Evolutionary conservation across 106 monocot species (phyloP), one percentile per base, ranked within the genome.

Genomic region (Platanthera guangdongensis): DNA sequence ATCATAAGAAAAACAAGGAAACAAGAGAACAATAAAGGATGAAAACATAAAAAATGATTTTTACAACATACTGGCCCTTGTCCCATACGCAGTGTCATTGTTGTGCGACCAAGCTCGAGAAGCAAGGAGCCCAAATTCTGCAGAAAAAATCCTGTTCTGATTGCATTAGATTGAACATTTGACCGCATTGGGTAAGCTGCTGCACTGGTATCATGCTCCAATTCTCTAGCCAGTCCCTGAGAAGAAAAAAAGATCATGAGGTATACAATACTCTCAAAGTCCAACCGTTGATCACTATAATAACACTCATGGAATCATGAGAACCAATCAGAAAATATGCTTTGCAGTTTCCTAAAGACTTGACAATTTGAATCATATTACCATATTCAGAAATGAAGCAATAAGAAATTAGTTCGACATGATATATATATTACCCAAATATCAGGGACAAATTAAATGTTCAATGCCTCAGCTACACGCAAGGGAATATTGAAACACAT

Each of bases 41-140:
- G 5, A 71, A 47, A 13, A 11, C 47, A 48, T 1, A 48, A 8
- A 71, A n/a, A 46, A 5, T 22, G 22, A n/a, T 71, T 21, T 11
- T 21, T 51, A 52, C 82, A 78, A 90, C 86, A 60, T 82, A 99
- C 97, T 52, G 91, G 86, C 53, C 81, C 71, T 84, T 90, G 86
- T 78, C 94, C 94, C 82, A 86, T 85, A 51, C 88, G 91, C 70
- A 94, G 69, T 28, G 90, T 94, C 91, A 99, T 99, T 15, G 93
- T 89, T 18, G 91, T 85, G 46, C 97, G 89, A 80, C 94, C 91
- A 73, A 94, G 94, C 82, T 99, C 97, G 57, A 99, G 94, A 30
- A 99, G 78, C 68, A 94, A 77, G 13, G 97, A 84, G 12, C 97
- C 97, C 16, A 99, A 57, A 50, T 99, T 88, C 75, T 88, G 94